Percentiles rank a stretch among this genome's conserved stretches.
These are phyloP conservation scores for Graphilbum ipis-grandicollis DNA, from an alignment of 2,329 filamentous ascomycete genomes.

Conservation along the genomic window DNA sequence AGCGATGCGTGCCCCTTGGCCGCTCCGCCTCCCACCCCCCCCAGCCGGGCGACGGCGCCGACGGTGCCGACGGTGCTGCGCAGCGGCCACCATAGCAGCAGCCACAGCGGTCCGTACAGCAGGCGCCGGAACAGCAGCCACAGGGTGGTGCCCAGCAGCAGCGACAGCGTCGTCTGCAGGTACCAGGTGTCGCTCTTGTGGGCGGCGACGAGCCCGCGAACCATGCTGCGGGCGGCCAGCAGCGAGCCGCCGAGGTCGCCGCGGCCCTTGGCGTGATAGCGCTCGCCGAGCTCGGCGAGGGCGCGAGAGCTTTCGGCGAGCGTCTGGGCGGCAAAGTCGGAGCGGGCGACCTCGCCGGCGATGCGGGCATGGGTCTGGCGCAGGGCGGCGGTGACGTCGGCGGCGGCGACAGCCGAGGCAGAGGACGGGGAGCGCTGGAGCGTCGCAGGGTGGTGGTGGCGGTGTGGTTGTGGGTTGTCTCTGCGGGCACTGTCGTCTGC, in stretches of 20 bases:
- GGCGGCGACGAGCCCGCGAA: constrained; percentile 63
- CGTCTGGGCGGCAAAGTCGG: constrained; percentile 79
- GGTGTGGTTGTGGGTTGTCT: constrained; percentile 12
- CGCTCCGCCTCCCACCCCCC: too few relatives aligned
- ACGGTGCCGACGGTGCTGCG: constrained; percentile 31
- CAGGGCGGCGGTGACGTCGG: constrained; percentile 70
- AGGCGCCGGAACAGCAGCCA: constrained; percentile 80
- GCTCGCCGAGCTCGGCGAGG: constrained; percentile 62
- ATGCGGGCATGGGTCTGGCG: constrained; percentile 77
- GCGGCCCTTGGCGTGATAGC: constrained; percentile 68
- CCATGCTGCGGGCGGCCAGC: constrained; percentile 52
- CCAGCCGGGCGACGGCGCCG: constrained; percentile 17
- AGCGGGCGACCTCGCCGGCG: constrained; percentile 66
- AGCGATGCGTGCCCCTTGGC: too few relatives aligned
- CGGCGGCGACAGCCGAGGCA: constrained; percentile 56
- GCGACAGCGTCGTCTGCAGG: constrained; percentile 72
- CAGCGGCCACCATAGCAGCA: constrained; percentile 64
- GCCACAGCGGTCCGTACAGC: constrained; percentile 79
- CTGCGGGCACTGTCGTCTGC: constrained; percentile 2
- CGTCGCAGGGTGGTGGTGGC: neutral
- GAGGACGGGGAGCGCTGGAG: neutral
- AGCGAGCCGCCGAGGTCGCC: constrained; percentile 62
- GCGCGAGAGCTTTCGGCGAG: constrained; percentile 71
- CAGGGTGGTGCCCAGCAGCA: constrained; percentile 56
- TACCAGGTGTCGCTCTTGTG: constrained; percentile 99